Evolutionary conservation across 1,284 basidiomycete species (phyloP).

Genomic region (Golubevia sp.): DNA sequence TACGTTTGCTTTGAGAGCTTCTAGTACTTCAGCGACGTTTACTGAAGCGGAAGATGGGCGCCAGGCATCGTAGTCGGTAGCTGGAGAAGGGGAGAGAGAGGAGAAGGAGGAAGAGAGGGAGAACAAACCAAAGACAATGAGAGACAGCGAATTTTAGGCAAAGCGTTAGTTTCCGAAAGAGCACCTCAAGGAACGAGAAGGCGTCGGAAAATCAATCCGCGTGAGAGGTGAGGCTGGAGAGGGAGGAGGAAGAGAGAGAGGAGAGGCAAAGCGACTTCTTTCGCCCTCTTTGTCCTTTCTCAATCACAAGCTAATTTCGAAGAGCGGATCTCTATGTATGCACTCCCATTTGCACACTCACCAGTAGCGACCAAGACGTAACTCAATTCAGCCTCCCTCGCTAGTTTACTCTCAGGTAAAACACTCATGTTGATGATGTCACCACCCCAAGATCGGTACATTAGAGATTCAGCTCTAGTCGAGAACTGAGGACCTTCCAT

Average conservation of each 20-base stretch:
- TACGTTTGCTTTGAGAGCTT: conserved; percentile 83
- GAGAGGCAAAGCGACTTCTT: conserved; percentile 1
- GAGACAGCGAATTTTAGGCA: neutral
- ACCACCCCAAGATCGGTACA: conserved; percentile 91
- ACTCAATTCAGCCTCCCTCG: conserved; percentile 86
- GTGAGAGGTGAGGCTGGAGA: conserved; percentile 7
- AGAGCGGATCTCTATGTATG: neutral
- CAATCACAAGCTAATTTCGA: too few relatives aligned
- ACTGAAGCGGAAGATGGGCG: conserved; percentile 78
- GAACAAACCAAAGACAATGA: neutral
- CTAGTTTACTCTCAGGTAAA: conserved; percentile 92
- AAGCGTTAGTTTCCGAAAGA: conserved; percentile 81
- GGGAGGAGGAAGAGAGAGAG: conserved; percentile 2
- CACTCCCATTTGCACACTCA: conserved; percentile 61
- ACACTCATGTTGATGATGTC: conserved; percentile 97
- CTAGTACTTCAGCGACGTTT: conserved; percentile 85
- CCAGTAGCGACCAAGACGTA: conserved; percentile 65
- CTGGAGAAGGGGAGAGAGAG: conserved; percentile 4
- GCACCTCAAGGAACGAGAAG: too few relatives aligned
- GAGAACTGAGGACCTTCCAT: conserved; percentile 97
- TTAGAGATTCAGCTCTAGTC: conserved; percentile 89
- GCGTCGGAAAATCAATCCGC: too few relatives aligned
- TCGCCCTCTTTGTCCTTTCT: too few relatives aligned
- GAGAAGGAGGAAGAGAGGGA: conserved; percentile 6
- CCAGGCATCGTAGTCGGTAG: conserved; percentile 64